Evolutionary conservation across 768 basidiomycete species (phyloP).

Genomic region (Ramaria sp.): DNA sequence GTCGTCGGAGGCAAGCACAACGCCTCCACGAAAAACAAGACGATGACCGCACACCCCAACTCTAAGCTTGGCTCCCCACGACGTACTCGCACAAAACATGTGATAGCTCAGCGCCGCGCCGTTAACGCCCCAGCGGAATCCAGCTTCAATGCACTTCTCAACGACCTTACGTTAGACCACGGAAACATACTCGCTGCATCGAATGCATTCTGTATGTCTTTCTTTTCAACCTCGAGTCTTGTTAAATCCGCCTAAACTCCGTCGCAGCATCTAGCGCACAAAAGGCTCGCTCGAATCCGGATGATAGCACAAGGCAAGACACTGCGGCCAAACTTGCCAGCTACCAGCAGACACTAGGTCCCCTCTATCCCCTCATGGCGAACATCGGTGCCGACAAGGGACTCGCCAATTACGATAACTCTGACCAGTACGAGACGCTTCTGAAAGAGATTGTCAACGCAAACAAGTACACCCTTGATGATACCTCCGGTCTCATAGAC

Average conservation of each 20-base stretch:
- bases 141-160: background rate
- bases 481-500: slow-evolving; percentile 23
- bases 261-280: background rate
- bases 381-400: slow-evolving; percentile 33
- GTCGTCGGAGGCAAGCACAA: background rate
- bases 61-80: background rate
- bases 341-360: slow-evolving; percentile 16
- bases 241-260: background rate
- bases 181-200: background rate
- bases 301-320: slow-evolving; percentile 24
- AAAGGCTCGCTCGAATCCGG: background rate
- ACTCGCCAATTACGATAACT: slow-evolving; percentile 37
- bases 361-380: slow-evolving; percentile 18
- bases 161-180: background rate
- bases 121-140: background rate
- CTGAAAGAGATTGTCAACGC: slow-evolving; percentile 40
- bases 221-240: background rate
- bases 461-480: slow-evolving; percentile 34
- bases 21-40: background rate
- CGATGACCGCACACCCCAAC: background rate
- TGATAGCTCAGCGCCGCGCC: background rate
- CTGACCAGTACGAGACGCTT: slow-evolving; percentile 32
- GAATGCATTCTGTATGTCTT: background rate
- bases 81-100: background rate
- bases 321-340: slow-evolving; percentile 25